phyloP scores from a whole-genome alignment of 1,284 basidiomycete genomes.

The Apiotrichum veenhuisii region DNA sequence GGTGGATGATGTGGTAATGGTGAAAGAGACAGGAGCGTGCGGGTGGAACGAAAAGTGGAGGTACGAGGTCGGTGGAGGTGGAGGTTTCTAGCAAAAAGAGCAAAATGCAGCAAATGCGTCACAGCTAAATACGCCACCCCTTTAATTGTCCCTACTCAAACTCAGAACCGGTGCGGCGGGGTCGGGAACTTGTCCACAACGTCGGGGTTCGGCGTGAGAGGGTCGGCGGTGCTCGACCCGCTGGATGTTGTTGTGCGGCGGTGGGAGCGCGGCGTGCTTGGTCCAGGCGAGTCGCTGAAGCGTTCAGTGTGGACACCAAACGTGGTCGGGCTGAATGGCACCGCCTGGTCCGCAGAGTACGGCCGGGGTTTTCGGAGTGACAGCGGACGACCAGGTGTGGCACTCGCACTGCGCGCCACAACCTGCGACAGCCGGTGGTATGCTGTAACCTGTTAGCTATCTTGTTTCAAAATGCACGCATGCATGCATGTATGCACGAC shows the following conservation, averaged over 20 bases:
- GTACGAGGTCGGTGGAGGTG: slow-evolving; percentile 7
- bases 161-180: neutral
- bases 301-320: slow-evolving; percentile 11
- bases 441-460: slow-evolving; percentile 10
- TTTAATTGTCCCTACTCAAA: too few relatives aligned
- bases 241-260: neutral
- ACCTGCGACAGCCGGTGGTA: slow-evolving; percentile 6
- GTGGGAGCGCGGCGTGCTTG: neutral
- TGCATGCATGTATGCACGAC: slow-evolving; percentile 4
- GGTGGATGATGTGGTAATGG: slow-evolving; percentile 27
- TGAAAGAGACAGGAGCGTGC: slow-evolving; percentile 17
- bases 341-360: neutral
- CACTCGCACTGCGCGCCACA: slow-evolving; percentile 11
- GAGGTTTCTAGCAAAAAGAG: too few relatives aligned
- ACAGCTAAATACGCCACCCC: too few relatives aligned
- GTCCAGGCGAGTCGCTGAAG: neutral
- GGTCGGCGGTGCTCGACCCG: slow-evolving; percentile 1
- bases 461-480: neutral
- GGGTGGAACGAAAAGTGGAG: neutral
- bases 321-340: slow-evolving; percentile 13
- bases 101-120: too few relatives aligned
- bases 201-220: slow-evolving; percentile 4
- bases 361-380: slow-evolving; percentile 14
- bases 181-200: slow-evolving; percentile 7
- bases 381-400: slow-evolving; percentile 10